Evolutionary conservation across 225 moss, liverwort and hornwort genomes (phyloP), one percentile per base, ranked within the genome.

Genomic region (Pseudoscleropodium purum): DNA sequence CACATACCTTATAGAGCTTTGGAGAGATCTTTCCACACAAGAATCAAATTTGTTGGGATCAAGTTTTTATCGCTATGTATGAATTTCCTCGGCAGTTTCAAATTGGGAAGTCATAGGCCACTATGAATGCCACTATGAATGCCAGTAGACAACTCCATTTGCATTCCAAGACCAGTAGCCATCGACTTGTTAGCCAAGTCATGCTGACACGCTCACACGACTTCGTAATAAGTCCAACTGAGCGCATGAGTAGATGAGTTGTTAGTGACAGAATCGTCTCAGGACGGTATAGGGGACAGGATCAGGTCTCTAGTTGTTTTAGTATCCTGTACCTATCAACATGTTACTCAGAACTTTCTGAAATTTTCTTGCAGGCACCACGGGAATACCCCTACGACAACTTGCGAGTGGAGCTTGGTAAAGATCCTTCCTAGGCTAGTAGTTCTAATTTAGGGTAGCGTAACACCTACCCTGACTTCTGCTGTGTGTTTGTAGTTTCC

Each of bases 361-460:
- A 39, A 87, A 18, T 68, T 87, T 79, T 89, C 65, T 80, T 93
- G 86, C 91, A 99, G 98, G 88, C 97, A 86, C 97, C 98, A 21
- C 94, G 97, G 84, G 95, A 97, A 75, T 99, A 97, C 74, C 97
- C 98, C 10, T 99, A 96, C 88, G 95, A 96, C 85, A 93, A 93
- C 81, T 96, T 98, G 87, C 95, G 95, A 81, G 96, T 95, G 85
- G 98, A 97, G 91, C 96, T 96, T 70, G 98, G 98, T 47, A 95
- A 95, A 87, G 96, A 93, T 39, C 94, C 96, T 83, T 78, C 10
- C 54, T 87, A 89, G 79, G 70, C 79, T 90, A 63, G 3, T 74
- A 84, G 19, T 65, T 80, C 19, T 47, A 52, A 69, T 20, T 51
- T 62, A 85, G 59, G 87, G 66, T 67, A 36, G 57, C 65, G 51